These are phyloP conservation scores for Lentinula sp. DNA, from an alignment of 768 basidiomycete genomes.

Conservation along the genomic window DNA sequence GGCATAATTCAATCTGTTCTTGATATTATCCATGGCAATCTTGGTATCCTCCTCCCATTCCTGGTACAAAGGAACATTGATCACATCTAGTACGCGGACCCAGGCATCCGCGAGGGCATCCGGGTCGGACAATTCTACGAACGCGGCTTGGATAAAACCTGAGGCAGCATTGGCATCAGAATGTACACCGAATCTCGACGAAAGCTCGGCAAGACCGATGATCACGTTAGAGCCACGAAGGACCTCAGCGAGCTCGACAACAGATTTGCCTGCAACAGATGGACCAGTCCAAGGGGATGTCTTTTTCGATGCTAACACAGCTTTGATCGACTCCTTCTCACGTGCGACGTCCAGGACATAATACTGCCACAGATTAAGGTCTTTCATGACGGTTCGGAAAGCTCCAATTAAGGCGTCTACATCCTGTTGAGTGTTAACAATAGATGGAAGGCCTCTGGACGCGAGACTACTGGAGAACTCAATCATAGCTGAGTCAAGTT, in stretches of 20 bases:
- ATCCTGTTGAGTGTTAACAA: constrained; percentile 59
- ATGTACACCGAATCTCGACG: constrained; percentile 60
- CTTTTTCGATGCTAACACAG: constrained; percentile 43
- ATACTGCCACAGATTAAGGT: constrained; percentile 85
- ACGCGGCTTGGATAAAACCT: constrained; percentile 68
- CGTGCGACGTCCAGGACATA: constrained; percentile 76
- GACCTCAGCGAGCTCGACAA: constrained; percentile 62
- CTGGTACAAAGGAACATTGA: constrained; percentile 85
- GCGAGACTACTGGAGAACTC: constrained; percentile 68
- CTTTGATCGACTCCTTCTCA: constrained; percentile 55
- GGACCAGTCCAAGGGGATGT: constrained; percentile 57
- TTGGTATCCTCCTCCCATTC: constrained; percentile 84
- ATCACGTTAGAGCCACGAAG: constrained; percentile 50
- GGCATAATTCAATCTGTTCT: constrained; percentile 72
- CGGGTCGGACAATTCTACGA: constrained; percentile 38
- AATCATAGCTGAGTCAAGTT: constrained; percentile 83
- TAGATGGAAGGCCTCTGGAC: constrained; percentile 65
- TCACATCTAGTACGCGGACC: constrained; percentile 71
- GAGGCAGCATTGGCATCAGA: constrained; percentile 65
- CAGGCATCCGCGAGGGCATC: constrained; percentile 65
- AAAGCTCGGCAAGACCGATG: constrained; percentile 50
- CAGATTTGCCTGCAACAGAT: constrained; percentile 49
- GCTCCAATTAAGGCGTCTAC: constrained; percentile 60
- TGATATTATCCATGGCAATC: constrained; percentile 67
- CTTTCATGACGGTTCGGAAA: constrained; percentile 54